Conservation (phyloP, 2,329 filamentous ascomycete species). For the Scorias spongiosa region DNA sequence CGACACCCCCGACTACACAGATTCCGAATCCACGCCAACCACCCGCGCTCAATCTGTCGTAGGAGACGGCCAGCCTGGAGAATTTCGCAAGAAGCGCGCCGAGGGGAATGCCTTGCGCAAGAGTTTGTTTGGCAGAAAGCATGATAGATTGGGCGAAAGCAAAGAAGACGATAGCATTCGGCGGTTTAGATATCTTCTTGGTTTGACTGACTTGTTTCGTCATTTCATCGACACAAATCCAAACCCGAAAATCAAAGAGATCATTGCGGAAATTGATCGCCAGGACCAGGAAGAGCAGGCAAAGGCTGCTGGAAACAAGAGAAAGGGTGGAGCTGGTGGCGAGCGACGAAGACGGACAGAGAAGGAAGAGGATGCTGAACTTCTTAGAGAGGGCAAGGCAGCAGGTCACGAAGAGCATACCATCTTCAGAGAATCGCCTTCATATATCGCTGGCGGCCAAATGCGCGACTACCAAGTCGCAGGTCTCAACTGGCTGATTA, state of each 20-base stretch:
- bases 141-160: slow-evolving; percentile 77
- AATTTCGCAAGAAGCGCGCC: slow-evolving; percentile 72
- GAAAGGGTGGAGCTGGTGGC: slow-evolving; percentile 70
- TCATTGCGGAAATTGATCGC: slow-evolving; percentile 86
- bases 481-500: slow-evolving; percentile 94
- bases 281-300: slow-evolving; percentile 57
- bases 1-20: slow-evolving; percentile 50
- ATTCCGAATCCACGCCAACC: slow-evolving; percentile 51
- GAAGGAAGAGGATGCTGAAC: slow-evolving; percentile 92
- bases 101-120: slow-evolving; percentile 82
- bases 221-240: slow-evolving; percentile 98
- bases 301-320: slow-evolving; percentile 56
- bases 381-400: slow-evolving; percentile 70
- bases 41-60: slow-evolving; percentile 69
- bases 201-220: slow-evolving; percentile 89
- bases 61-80: slow-evolving; percentile 50
- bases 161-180: slow-evolving; percentile 96
- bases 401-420: slow-evolving; percentile 66
- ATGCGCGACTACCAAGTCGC: slow-evolving; percentile 97
- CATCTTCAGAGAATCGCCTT: slow-evolving; percentile 82
- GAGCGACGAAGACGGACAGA: slow-evolving; percentile 78
- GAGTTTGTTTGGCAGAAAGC: slow-evolving; percentile 88
- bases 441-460: slow-evolving; percentile 66
- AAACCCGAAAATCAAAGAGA: slow-evolving; percentile 83
- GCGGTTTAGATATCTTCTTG: slow-evolving; percentile 85